Percentiles rank a stretch among this genome's conserved stretches.
Evolutionary conservation across 140 eudicot species (phyloP).

Genomic region (Anethum foeniculum): DNA sequence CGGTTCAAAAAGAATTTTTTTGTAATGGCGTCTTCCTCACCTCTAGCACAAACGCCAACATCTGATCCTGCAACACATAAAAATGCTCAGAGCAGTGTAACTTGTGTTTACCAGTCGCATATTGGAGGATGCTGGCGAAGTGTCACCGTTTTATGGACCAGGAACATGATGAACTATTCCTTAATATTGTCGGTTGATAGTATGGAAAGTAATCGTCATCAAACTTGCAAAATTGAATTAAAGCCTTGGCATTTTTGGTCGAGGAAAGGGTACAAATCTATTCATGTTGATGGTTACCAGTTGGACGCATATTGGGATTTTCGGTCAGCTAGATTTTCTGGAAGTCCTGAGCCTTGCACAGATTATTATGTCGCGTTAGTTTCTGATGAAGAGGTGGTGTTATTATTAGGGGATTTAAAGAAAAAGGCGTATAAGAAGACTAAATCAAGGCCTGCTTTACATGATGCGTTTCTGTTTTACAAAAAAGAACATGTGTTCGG

Average conservation of each 20-base stretch:
- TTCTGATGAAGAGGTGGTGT: not conserved
- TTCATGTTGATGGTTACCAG: not conserved
- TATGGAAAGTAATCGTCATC: not conserved
- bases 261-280: constrained; percentile 2
- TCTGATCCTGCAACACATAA: constrained; percentile 15
- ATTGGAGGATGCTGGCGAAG: constrained; percentile 32
- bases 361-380: not conserved
- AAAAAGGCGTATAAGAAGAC: constrained; percentile 3
- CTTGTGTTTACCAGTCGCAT: constrained; percentile 58
- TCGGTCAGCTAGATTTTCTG: constrained; percentile 3
- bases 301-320: constrained; percentile 5
- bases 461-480: constrained; percentile 1
- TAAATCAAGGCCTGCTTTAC: not conserved
- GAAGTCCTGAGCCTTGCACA: constrained; percentile 6
- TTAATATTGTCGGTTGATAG: not conserved
- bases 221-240: not conserved
- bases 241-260: constrained; percentile 6
- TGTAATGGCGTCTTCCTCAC: constrained; percentile 4
- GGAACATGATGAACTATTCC: constrained; percentile 8
- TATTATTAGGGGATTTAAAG: constrained; percentile 6
- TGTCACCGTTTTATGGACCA: constrained; percentile 5
- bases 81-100: constrained; percentile 51
- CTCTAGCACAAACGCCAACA: constrained; percentile 13
- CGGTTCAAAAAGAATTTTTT: not conserved
- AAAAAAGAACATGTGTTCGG: constrained; percentile 2